Percentiles rank a stretch among this genome's conserved stretches.
These are phyloP conservation scores for Fonsecaea monophora DNA, from an alignment of 2,329 filamentous ascomycete genomes.

Conservation along the genomic window DNA sequence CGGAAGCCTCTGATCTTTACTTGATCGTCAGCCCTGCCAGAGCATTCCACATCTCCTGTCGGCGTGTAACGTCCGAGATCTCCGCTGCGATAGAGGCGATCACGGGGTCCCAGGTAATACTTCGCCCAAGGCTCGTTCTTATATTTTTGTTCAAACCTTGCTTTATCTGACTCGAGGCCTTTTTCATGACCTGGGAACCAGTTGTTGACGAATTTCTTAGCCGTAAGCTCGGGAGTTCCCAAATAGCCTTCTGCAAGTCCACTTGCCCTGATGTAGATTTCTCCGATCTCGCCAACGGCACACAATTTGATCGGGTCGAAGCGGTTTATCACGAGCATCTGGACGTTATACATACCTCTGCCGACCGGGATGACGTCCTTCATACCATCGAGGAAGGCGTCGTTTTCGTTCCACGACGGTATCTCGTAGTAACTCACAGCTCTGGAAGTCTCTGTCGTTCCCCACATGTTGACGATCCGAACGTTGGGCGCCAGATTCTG, in stretches of 20 bases:
- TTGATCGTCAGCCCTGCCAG: conserved; percentile 83
- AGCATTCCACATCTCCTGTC: conserved; percentile 75
- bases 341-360: conserved; percentile 85
- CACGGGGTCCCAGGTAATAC: conserved; percentile 80
- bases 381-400: conserved; percentile 68
- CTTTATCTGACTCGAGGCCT: conserved; percentile 71
- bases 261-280: conserved; percentile 81
- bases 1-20: conserved; percentile 96
- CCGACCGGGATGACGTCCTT: conserved; percentile 83
- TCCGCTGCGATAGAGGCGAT: conserved; percentile 85
- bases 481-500: conserved; percentile 77
- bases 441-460: conserved; percentile 83
- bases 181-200: conserved; percentile 81
- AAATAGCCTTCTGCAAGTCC: conserved; percentile 85
- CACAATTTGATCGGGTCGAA: conserved; percentile 73
- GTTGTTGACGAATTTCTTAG: conserved; percentile 79
- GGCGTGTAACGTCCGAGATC: conserved; percentile 79
- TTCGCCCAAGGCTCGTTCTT: conserved; percentile 75
- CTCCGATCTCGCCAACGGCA: conserved; percentile 79
- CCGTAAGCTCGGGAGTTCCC: conserved; percentile 66
- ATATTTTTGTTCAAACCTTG: conserved; percentile 54
- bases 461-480: conserved; percentile 84
- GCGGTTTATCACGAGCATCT: conserved; percentile 81
- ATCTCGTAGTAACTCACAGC: conserved; percentile 85
- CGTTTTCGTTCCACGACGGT: conserved; percentile 68